Evolutionary conservation across 305 asterid genomes (phyloP).

Genomic region (Ajuga reptans): DNA sequence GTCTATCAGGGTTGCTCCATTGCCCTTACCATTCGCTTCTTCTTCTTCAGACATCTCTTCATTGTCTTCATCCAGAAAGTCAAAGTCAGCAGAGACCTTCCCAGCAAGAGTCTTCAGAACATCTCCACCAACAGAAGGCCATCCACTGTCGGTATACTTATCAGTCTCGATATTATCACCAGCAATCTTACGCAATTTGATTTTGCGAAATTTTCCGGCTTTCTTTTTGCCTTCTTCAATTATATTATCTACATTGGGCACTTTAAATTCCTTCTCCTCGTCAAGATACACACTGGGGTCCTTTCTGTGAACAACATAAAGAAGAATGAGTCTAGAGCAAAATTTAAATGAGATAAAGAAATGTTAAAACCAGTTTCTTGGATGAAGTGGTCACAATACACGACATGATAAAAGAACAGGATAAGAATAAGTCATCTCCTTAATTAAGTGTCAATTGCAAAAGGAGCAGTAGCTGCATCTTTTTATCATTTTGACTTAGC

Average conservation of each 20-base stretch:
- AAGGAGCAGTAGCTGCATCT: background rate
- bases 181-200: conserved; percentile 56
- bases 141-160: conserved; percentile 81
- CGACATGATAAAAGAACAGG: background rate
- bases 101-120: conserved; percentile 77
- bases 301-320: conserved; percentile 43
- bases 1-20: conserved; percentile 20
- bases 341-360: conserved; percentile 17
- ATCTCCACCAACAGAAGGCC: conserved; percentile 94
- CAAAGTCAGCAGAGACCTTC: conserved; percentile 69
- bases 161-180: conserved; percentile 47
- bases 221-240: conserved; percentile 91
- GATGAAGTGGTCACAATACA: background rate
- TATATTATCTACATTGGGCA: conserved; percentile 65
- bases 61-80: conserved; percentile 42
- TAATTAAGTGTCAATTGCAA: background rate
- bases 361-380: background rate
- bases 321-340: conserved; percentile 1
- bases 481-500: background rate
- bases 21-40: conserved; percentile 21
- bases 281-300: conserved; percentile 58
- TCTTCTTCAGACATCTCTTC: conserved; percentile 32
- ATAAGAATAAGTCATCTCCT: background rate
- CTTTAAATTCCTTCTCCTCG: conserved; percentile 55
- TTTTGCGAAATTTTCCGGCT: conserved; percentile 61